Percentiles rank a stretch among this genome's conserved stretches.
These are phyloP conservation scores for Zasmidium cellare DNA, from an alignment of 2,329 filamentous ascomycete genomes.

Conservation along the genomic window DNA sequence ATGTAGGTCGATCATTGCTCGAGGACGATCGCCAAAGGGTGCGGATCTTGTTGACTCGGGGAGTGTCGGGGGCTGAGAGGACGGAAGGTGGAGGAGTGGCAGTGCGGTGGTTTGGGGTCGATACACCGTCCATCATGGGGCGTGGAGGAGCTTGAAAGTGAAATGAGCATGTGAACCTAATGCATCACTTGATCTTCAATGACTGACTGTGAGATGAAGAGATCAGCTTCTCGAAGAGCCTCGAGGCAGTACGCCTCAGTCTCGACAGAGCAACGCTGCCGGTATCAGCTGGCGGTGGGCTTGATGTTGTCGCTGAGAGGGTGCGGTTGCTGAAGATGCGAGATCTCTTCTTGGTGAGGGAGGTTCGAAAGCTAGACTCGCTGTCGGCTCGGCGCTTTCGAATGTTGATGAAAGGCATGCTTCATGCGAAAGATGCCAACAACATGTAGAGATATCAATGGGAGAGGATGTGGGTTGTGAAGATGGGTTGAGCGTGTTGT, in stretches of 20 bases:
- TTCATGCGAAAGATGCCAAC: constrained; percentile 12
- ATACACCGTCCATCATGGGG: constrained; percentile 19
- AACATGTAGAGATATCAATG: background rate
- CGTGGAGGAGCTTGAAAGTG: background rate
- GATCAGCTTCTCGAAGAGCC: constrained; percentile 10
- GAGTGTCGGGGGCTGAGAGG: constrained; percentile 4
- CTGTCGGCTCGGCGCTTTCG: background rate
- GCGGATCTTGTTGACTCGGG: background rate
- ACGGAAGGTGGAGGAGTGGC: constrained; percentile 21
- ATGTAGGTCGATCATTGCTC: constrained; percentile 2
- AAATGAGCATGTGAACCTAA: constrained; percentile 1
- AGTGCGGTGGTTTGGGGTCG: constrained; percentile 23
- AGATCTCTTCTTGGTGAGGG: constrained; percentile 13
- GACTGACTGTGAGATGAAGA: constrained; percentile 6
- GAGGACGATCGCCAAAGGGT: constrained; percentile 9
- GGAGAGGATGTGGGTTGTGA: background rate
- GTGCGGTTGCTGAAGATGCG: constrained; percentile 15
- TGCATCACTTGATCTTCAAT: background rate
- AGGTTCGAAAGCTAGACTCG: background rate
- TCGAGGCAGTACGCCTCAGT: constrained; percentile 21
- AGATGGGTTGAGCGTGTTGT: too few species aligned
- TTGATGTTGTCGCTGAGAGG: background rate
- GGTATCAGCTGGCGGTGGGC: background rate
- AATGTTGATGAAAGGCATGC: constrained; percentile 16
- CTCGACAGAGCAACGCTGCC: background rate